Percentiles rank a stretch among this genome's conserved stretches.
These are phyloP conservation scores for Phytophthora podocarpi DNA, from an alignment of 352 stramenopile species.

Conservation along the genomic window DNA sequence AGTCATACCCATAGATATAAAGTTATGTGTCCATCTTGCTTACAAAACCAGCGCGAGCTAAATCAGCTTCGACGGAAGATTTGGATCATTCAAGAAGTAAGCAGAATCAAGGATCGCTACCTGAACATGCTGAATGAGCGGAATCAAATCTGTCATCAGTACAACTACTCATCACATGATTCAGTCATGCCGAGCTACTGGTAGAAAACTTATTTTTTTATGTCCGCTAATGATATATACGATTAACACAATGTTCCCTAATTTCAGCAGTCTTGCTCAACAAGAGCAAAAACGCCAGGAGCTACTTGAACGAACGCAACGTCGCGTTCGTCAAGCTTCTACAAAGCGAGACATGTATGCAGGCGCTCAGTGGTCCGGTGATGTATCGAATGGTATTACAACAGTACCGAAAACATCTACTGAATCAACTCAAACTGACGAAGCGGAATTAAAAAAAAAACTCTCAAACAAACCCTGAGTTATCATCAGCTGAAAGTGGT, in stretches of 20 bases:
- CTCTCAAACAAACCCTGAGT: background rate
- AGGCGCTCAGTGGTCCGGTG: constrained; percentile 20
- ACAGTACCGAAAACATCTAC: too few relatives aligned
- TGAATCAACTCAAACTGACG: too few relatives aligned
- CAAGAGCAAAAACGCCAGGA: too few relatives aligned
- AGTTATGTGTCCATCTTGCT: constrained; percentile 6
- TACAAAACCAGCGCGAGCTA: constrained; percentile 6
- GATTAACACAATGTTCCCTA: too few relatives aligned
- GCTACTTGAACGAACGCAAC: constrained; percentile 12
- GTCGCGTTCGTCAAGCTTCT: constrained; percentile 6
- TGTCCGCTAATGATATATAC: too few relatives aligned
- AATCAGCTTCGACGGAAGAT: constrained; percentile 6
- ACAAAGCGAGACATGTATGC: constrained; percentile 22
- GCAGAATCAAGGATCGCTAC: constrained; percentile 2
- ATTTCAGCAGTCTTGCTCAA: too few relatives aligned
- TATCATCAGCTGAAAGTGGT: background rate
- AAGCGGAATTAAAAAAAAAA: background rate
- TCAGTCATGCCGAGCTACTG: too few relatives aligned
- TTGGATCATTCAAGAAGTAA: constrained; percentile 15
- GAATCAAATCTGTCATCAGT: constrained; percentile 8
- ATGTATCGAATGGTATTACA: too few relatives aligned
- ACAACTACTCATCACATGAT: constrained; percentile 3
- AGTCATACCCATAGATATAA: too few relatives aligned
- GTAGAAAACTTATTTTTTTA: too few relatives aligned
- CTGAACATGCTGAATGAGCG: constrained; percentile 5